Evolutionary conservation across 352 stramenopile genomes (phyloP).

Genomic region (Pythium dissimile): DNA sequence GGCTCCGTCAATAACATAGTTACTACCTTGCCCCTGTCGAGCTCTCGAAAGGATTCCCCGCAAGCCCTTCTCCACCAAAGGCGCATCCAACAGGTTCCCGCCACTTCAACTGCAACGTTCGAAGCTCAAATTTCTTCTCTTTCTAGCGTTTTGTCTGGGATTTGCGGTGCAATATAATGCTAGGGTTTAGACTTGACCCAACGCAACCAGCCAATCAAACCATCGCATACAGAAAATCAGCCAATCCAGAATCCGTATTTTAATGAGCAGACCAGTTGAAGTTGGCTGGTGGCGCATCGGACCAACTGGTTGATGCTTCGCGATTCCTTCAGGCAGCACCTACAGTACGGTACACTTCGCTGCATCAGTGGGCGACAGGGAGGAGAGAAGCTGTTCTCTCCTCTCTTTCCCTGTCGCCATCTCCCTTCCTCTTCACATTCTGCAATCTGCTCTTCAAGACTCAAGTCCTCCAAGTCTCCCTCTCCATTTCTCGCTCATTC

Average conservation of each 20-base stretch:
- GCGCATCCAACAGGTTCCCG: background rate
- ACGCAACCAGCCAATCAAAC: constrained; percentile 10
- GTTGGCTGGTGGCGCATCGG: constrained; percentile 18
- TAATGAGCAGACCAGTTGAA: constrained; percentile 30
- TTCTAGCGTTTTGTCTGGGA: background rate
- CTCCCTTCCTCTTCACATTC: constrained; percentile 33
- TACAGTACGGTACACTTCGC: too few relatives aligned
- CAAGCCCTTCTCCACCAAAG: too few relatives aligned
- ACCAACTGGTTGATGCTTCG: constrained; percentile 11
- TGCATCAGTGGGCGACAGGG: constrained; percentile 5
- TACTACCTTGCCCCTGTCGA: background rate
- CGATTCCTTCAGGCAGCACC: too few relatives aligned
- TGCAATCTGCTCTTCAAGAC: constrained; percentile 38
- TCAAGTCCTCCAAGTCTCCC: constrained; percentile 34
- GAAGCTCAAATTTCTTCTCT: background rate
- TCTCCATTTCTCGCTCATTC: background rate
- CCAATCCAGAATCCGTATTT: constrained; percentile 27
- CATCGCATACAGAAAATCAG: background rate
- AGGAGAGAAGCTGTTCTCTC: background rate
- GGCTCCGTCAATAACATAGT: background rate
- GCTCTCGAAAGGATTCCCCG: too few relatives aligned
- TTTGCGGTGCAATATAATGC: background rate
- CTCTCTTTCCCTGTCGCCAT: background rate
- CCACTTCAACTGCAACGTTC: constrained; percentile 22
- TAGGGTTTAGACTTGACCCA: background rate